These are phyloP conservation scores for Curvularia lunata DNA, from an alignment of 2,329 filamentous ascomycete species.

Conservation along the genomic window DNA sequence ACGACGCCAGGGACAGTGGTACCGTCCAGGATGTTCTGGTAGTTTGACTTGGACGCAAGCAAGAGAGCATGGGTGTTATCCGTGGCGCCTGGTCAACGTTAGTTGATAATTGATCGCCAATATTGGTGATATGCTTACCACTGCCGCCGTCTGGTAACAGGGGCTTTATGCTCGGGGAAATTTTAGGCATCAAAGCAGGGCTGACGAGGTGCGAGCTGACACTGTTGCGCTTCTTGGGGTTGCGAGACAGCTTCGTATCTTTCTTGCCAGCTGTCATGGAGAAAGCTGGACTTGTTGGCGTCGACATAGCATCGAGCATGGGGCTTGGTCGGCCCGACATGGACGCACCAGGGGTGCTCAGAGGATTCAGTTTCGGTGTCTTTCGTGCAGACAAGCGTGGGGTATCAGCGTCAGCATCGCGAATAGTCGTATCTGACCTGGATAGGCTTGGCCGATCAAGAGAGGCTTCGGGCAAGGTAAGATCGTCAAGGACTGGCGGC, in stretches of 20 bases:
- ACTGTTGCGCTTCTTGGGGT: slow-evolving; percentile 61
- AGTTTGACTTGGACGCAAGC: slow-evolving; percentile 93
- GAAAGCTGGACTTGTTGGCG: slow-evolving; percentile 54
- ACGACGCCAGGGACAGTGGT: slow-evolving; percentile 88
- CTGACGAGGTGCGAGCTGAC: slow-evolving; percentile 71
- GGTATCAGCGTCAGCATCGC: slow-evolving; percentile 59
- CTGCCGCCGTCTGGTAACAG: slow-evolving; percentile 70
- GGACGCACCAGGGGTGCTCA: slow-evolving; percentile 54
- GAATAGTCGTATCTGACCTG: slow-evolving; percentile 58
- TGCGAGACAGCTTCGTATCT: slow-evolving; percentile 37
- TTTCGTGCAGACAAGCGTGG: slow-evolving; percentile 69
- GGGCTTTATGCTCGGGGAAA: slow-evolving; percentile 94
- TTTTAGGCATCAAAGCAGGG: slow-evolving; percentile 83
- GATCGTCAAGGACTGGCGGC: slow-evolving; percentile 61
- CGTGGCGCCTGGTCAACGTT: slow-evolving; percentile 51
- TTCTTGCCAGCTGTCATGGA: slow-evolving; percentile 38
- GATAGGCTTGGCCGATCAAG: slow-evolving; percentile 57
- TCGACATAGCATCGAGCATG: slow-evolving; percentile 59
- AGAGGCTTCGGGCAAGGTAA: slow-evolving; percentile 73
- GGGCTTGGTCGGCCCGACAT: slow-evolving; percentile 55
- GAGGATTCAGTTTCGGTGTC: slow-evolving; percentile 68
- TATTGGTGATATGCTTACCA: slow-evolving; percentile 52
- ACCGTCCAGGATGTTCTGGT: slow-evolving; percentile 95
- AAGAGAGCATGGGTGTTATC: slow-evolving; percentile 72
- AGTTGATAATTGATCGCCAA: slow-evolving; percentile 12